phyloP scores from a whole-genome alignment of 805 yeast genomes.

The Ogataea ganodermae region DNA sequence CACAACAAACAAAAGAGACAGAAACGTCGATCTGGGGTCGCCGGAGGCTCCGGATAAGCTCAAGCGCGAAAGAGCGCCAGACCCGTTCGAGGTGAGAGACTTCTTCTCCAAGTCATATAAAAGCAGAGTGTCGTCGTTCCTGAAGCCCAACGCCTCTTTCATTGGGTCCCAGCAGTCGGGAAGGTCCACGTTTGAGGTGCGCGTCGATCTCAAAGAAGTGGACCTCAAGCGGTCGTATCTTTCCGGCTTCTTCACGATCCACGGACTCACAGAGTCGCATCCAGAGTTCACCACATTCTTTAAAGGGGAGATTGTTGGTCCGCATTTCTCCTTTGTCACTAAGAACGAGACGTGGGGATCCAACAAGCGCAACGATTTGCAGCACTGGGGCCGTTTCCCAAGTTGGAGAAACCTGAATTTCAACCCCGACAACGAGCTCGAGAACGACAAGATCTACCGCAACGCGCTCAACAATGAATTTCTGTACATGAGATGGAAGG shows the following conservation, averaged over 20 bases:
- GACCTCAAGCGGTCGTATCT: constrained; percentile 54
- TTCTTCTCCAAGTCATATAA: constrained; percentile 21
- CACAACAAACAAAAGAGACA: neutral
- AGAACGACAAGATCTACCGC: constrained; percentile 29
- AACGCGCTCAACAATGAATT: constrained; percentile 42
- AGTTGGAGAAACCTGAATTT: constrained; percentile 38
- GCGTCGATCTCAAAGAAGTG: constrained; percentile 69
- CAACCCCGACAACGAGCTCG: constrained; percentile 33
- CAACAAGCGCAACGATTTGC: constrained; percentile 50
- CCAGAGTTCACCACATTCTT: constrained; percentile 72
- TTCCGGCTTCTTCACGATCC: constrained; percentile 65
- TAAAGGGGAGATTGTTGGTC: constrained; percentile 69
- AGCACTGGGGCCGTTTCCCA: constrained; percentile 62
- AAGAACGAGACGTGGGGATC: constrained; percentile 57
- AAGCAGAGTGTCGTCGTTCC: constrained; percentile 38
- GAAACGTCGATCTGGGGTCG: neutral
- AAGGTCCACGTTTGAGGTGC: constrained; percentile 61
- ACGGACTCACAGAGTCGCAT: constrained; percentile 61
- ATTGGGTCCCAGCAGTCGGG: constrained; percentile 74
- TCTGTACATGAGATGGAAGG: constrained; percentile 95
- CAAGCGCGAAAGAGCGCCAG: neutral
- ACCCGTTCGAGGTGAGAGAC: constrained; percentile 15
- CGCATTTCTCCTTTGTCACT: constrained; percentile 59
- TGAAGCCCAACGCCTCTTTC: constrained; percentile 64
- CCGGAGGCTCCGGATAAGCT: neutral